These are phyloP conservation scores for Pulicaria dysenterica DNA, from an alignment of 129 eudicot species.

Conservation along the genomic window DNA sequence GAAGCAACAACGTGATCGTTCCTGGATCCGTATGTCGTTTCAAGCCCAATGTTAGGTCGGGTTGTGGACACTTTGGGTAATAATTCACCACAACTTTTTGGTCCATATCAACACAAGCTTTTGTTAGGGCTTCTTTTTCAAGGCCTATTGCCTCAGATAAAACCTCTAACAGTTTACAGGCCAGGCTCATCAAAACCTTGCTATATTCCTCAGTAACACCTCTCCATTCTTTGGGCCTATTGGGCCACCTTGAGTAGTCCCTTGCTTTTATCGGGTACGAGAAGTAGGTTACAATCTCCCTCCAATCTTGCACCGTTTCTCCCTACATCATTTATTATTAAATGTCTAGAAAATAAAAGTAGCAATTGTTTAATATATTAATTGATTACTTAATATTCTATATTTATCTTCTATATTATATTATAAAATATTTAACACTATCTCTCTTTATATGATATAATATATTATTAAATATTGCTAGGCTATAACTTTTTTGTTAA, in stretches of 20 bases:
- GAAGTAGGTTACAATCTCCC: conserved; percentile 87
- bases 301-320: conserved; percentile 89
- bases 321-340: conserved; percentile 52
- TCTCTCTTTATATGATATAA: too few relatives aligned
- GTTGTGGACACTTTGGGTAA: conserved; percentile 94
- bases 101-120: conserved; percentile 96
- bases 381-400: too few relatives aligned
- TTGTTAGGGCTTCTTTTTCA: conserved; percentile 70
- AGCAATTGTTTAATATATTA: too few relatives aligned
- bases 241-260: conserved; percentile 96
- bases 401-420: too few relatives aligned
- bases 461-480: too few relatives aligned
- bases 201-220: conserved; percentile 68
- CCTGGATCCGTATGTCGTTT: conserved; percentile 98
- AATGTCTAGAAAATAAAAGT: too few relatives aligned
- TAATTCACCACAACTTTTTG: conserved; percentile 84
- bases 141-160: conserved; percentile 93
- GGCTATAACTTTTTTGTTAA: too few relatives aligned
- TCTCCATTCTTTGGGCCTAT: conserved; percentile 83
- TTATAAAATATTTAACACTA: background rate
- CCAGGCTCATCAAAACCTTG: conserved; percentile 61
- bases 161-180: conserved; percentile 64
- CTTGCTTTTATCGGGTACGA: conserved; percentile 70
- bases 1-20: conserved; percentile 78
- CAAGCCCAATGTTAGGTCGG: conserved; percentile 81